Evolutionary conservation across 495 filamentous ascomycete genomes (phyloP), one percentile per base, ranked within the genome.

Genomic region (Tuber calosporum): DNA sequence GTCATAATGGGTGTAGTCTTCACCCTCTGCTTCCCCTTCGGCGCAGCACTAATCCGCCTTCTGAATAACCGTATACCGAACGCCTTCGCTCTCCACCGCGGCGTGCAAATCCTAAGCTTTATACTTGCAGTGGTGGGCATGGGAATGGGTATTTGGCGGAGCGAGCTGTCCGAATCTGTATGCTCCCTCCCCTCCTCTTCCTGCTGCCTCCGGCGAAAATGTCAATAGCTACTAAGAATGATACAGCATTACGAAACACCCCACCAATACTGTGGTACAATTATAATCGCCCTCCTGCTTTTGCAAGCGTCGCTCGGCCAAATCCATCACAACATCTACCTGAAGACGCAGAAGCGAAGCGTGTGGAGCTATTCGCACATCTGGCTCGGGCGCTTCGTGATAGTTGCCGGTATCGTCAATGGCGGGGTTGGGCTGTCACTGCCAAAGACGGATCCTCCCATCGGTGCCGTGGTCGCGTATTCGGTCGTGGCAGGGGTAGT

Each of bases 341-440:
- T 83, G 19, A 86, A 85, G 73, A 80, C 82, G 2, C 80, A 84
- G 38, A 66, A 73, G 8, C 89, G 89, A 19, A 86, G 86, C 17
- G 8, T 84, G 6, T 84, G 89, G 81, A 87, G 86, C n/a, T 83
- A 88, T 71, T 78, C 82, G 5, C 92, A 94, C 79, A 87, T 90
- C 77, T 93, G 91, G 90, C 87, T 85, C 73, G 92, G 91, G 5
- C 87, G 92, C 1, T 66, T 82, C 8, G 75, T 92, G 43, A 85
- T 93, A 37, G 77, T 85, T 4, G 77, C 91, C n/a, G 92, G 88
- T 2, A 84, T 92, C 43, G 83, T 93, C 71, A 93, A 93, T 81
- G 91, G 87, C 69, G 91, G 91, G 0, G 82, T 92, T 6, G 91
- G 91, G 1, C 84, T 92, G 20, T 73, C 83, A 38, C 77, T 78